phyloP scores from a whole-genome alignment of 208 protist genomes.

The Crithidia expoeki region DNA sequence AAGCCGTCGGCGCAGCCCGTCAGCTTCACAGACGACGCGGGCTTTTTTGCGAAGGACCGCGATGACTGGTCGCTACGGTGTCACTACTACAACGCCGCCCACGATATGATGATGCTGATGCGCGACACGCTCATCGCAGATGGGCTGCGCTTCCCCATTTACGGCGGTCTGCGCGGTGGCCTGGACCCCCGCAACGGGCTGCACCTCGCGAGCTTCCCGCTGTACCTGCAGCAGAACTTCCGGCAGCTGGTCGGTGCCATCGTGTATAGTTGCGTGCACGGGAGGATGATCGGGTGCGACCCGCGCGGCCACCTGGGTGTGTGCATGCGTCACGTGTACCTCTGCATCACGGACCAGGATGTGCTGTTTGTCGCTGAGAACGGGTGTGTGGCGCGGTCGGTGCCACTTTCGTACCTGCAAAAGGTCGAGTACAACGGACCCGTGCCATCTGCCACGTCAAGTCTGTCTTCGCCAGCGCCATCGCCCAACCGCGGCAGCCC shows the following conservation, averaged over 20 bases:
- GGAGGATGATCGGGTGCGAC: slow-evolving; percentile 36
- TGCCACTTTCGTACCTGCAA: slow-evolving; percentile 24
- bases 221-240: slow-evolving; percentile 39
- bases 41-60: slow-evolving; percentile 34
- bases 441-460: neutral
- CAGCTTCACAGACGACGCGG: slow-evolving; percentile 26
- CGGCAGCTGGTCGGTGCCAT: slow-evolving; percentile 28
- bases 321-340: slow-evolving; percentile 40
- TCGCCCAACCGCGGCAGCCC: neutral
- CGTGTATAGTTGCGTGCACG: slow-evolving; percentile 52
- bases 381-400: slow-evolving; percentile 28
- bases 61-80: slow-evolving; percentile 36
- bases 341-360: slow-evolving; percentile 45
- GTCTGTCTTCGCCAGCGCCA: neutral
- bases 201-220: slow-evolving; percentile 37
- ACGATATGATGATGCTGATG: slow-evolving; percentile 34
- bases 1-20: slow-evolving; percentile 15
- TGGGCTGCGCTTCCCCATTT: slow-evolving; percentile 38
- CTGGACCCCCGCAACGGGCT: slow-evolving; percentile 56
- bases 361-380: slow-evolving; percentile 36
- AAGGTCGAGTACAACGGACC: slow-evolving; percentile 36
- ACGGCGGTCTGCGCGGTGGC: slow-evolving; percentile 35
- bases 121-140: slow-evolving; percentile 44
- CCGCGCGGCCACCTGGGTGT: slow-evolving; percentile 27
- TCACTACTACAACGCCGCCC: slow-evolving; percentile 24